Evolutionary conservation across 1,284 basidiomycete species (phyloP).

Genomic region (Puccinia hordei): DNA sequence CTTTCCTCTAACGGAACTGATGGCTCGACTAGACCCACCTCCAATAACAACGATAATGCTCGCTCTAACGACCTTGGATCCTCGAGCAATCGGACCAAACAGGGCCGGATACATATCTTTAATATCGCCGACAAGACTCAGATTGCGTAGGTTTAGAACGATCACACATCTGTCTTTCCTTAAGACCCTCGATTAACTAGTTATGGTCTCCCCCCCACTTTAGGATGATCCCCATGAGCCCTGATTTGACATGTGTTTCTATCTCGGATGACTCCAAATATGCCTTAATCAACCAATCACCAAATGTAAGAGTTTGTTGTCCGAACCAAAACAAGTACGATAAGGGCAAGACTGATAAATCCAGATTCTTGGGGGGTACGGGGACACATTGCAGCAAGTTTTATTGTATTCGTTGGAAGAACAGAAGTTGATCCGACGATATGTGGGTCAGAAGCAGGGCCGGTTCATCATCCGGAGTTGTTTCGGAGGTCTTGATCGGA

Average conservation of each 20-base stretch:
- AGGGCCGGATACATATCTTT: slow-evolving; percentile 49
- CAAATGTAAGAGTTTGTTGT: slow-evolving; percentile 68
- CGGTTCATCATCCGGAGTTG: slow-evolving; percentile 84
- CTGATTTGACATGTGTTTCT: slow-evolving; percentile 83
- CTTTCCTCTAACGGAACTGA: slow-evolving; percentile 25
- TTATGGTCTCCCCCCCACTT: no score
- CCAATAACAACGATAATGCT: slow-evolving; percentile 60
- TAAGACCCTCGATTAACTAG: no score
- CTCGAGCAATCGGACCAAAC: slow-evolving; percentile 17
- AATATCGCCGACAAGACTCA: slow-evolving; percentile 45
- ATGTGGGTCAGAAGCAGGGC: slow-evolving; percentile 77
- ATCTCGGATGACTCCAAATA: slow-evolving; percentile 83
- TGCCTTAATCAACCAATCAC: slow-evolving; percentile 81
- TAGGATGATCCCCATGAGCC: slow-evolving; percentile 49
- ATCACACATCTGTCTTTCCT: no score
- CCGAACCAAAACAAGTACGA: neutral
- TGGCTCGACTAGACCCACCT: slow-evolving; percentile 1
- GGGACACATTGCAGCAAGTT: slow-evolving; percentile 69
- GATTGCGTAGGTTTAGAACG: slow-evolving; percentile 21
- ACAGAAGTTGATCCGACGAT: slow-evolving; percentile 70
- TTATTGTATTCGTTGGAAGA: slow-evolving; percentile 78
- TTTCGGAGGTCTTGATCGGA: slow-evolving; percentile 87
- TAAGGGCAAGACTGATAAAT: neutral
- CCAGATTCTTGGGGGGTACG: no score
- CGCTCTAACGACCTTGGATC: slow-evolving; percentile 52